phyloP scores from a whole-genome alignment of 2,329 filamentous ascomycete species.

The Sporothrix humicola region DNA sequence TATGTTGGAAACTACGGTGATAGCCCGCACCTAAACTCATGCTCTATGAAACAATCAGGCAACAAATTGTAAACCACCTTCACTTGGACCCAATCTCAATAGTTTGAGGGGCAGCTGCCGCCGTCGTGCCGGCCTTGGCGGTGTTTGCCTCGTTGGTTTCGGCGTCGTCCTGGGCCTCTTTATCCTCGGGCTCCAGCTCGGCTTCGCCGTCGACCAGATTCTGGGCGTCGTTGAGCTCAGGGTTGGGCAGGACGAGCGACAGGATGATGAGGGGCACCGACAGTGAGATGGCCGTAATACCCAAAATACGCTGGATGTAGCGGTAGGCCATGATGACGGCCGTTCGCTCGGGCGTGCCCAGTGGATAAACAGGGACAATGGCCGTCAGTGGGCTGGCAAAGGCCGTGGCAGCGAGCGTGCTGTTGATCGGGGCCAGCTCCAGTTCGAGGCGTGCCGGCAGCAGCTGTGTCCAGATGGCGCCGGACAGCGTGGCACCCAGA shows the following conservation, averaged over 20 bases:
- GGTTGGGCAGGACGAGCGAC: neutral
- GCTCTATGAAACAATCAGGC: too few species aligned
- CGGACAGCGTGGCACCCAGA: neutral
- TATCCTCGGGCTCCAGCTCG: neutral
- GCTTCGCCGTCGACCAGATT: neutral
- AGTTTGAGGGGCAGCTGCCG: neutral
- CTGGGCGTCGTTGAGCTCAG: neutral
- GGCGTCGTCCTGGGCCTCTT: neutral
- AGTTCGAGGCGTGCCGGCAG: neutral
- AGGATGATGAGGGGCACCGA: neutral
- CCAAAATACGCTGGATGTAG: constrained; percentile 5
- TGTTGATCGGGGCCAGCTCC: neutral
- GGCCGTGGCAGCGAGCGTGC: neutral
- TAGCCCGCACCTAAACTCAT: too few species aligned
- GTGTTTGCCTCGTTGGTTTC: neutral
- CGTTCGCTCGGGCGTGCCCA: neutral
- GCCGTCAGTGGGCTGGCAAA: neutral
- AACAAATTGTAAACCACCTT: neutral
- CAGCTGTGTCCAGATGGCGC: constrained; percentile 3
- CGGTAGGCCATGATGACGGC: neutral
- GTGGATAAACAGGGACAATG: neutral
- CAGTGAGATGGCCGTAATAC: neutral
- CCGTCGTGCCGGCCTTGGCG: neutral
- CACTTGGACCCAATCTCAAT: neutral
- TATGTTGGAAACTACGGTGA: too few species aligned